Evolutionary conservation across 257 asterid species (phyloP), one percentile per base, ranked within the genome.

Genomic region (Solanum lycopersicoides): DNA sequence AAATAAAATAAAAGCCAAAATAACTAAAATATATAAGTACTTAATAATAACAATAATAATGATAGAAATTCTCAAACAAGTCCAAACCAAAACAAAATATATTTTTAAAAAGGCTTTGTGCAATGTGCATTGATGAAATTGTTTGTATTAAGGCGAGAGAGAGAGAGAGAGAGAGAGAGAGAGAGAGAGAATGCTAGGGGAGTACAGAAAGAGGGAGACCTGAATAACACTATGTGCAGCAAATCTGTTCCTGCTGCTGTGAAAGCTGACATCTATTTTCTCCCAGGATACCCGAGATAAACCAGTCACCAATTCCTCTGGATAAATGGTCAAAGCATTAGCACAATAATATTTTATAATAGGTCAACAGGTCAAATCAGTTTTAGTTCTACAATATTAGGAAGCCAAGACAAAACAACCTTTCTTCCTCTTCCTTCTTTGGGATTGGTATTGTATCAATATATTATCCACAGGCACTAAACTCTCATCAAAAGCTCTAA

Each of bases 171-270:
- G 18, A 56, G 35, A 45, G 39, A 41, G 44, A 39, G 80, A 20
- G 45, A 56, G 34, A 45, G 39, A 41, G 35, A 56, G 56, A 14
- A 47, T 35, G 16, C 44, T 42, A 71, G 85, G 34, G 82, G 25
- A 45, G 50, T 23, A 90, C 86, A 68, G 88, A 73, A 87, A 86
- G 88, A 66, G 86, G 68, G 82, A 84, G 56, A 95, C 99, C 99
- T 97, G 99, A 89, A 97, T 97, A 86, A 96, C 89, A 91, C 98
- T 95, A 72, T 97, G 99, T 66, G 99, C 99, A 76, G 98, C 98
- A 87, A 90, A 95, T 88, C 93, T 94, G 82, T 92, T 80, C 92
- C 90, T 90, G 95, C 99, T 96, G 39, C 83, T 89, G 87, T 96
- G 99, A 89, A 97, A 97, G 92, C 99, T 97, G 84, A 96, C 96